Base-by-base conservation (phyloP, 1,284 basidiomycete species). In the Trametes hirsuta region DNA sequence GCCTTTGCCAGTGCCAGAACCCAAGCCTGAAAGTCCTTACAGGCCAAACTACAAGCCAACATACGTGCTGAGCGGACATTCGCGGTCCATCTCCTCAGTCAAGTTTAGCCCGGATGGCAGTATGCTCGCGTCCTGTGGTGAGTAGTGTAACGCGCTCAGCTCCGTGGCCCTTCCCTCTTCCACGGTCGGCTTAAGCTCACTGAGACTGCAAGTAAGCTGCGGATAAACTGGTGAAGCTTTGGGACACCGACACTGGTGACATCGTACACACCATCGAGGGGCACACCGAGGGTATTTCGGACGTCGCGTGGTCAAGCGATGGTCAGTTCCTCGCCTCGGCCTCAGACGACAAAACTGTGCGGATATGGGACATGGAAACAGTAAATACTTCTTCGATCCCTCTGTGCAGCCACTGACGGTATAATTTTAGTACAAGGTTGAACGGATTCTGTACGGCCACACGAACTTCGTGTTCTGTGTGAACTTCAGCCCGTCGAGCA, bases 391-490 rank as follows among this genome's bases (percentile, higher is more conserved):
- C 36, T 8, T 44, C 4, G 34, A 61, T 45, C 30, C 30, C 14
- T 21, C 37, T 40, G 25, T 41, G 47, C 1, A 15, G 39, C 11
- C 4, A 8, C 22, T 45, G 14, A 50, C 24, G 24, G 35, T 9
- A 22, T 11, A 14, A 42, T 39, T 6, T 6, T 60, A 93, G 91
- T 84, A 83, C 37, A 75, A 76, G 52, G 73, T 80, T 55, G 79
- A 83, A 11, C 91, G 87, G 65, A 83, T 81, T 8, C 77, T 97
- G 6, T 77, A 81, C 41, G 93, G 93, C 0, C 97, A 99, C 70
- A 96, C 95, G 2, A 96, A 94, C 67, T 95, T 94, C 65, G 94
- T 98, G 0, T 94, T 98, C 65, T 95, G 94, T 64, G 82, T 97
- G 8, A 91, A 94, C 65, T 98, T 91, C 76, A 95, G 93, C 68